Evolutionary conservation across 2,329 filamentous ascomycete species (phyloP), one percentile per base, ranked within the genome.

Genomic region (Colletotrichum coccodes): DNA sequence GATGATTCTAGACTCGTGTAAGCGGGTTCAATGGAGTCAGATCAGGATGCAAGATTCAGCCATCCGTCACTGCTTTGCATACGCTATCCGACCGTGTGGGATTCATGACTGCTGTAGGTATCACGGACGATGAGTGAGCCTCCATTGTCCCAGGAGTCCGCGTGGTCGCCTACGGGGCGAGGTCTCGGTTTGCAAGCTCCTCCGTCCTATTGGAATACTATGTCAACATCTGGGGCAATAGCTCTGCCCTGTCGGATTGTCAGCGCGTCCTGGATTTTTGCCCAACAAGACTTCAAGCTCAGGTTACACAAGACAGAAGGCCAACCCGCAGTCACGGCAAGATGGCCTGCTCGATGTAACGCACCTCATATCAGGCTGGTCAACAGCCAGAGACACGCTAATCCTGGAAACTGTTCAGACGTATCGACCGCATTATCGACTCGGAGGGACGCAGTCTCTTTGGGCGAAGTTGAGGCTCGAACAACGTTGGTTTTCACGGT

Each of bases 321-420:
- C 40, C 21, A 47, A 40, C 47, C 60, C 42, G 26, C 54, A 65
- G 49, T 65, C 23, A n/a, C 16, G 28, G 52, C 36, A 65, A 50
- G 54, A 36, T 34, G 61, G 34, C 52, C 52, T 64, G 36, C 21
- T 56, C 21, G 12, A 60, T 47, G 61, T 49, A 42, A 47, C 21
- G 40, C 40, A 49, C 40, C 57, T 21, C 52, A 40, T 30, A 32
- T 12, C 34, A 56, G 16, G 26, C n/a, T 30, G 42, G 21, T 60
- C 32, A 54, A 56, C 44, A 23, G 36, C n/a, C 40, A 40, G 61
- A 12, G 23, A 49, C 18, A 28, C 34, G n/a, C 65, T 56, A 65
- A 54, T 44, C 47, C 50, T 65, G 61, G 54, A 68, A 68, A 56
- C 54, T 49, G 65, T 44, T 50, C 36, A 30, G 40, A 64, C n/a